A percentile compares a stretch with the other conserved stretches of the same genome.
Conservation (phyloP, 1,139 yeast species). For the Zygoascus hellenicus region DNA sequence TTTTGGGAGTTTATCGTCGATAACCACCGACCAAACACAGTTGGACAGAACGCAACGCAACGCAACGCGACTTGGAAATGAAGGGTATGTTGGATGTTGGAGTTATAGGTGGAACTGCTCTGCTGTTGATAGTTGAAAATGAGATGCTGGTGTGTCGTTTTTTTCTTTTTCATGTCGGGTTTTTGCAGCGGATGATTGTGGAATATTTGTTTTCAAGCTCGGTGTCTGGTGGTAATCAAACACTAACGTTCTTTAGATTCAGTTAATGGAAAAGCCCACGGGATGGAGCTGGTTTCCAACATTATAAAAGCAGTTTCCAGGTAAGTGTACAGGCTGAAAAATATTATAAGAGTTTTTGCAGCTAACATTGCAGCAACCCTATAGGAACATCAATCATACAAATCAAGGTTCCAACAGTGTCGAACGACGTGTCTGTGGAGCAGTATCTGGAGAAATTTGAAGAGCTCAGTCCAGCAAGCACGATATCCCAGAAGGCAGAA, state of each 20-base stretch:
- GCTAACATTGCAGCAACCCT: neutral
- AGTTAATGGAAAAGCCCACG: neutral
- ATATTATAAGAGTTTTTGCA: neutral
- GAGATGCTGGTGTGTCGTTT: too few relatives aligned
- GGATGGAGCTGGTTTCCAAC: slow-evolving; percentile 10
- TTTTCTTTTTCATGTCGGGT: too few relatives aligned
- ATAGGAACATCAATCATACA: slow-evolving; percentile 1
- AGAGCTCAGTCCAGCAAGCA: slow-evolving; percentile 5
- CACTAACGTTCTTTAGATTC: too few relatives aligned
- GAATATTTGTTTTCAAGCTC: too few relatives aligned
- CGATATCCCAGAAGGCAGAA: slow-evolving; percentile 16
- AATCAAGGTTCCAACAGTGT: neutral
- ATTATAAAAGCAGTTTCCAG: slow-evolving; percentile 10
- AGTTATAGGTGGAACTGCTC: too few relatives aligned
- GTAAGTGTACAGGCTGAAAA: slow-evolving; percentile 4
- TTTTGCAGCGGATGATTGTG: too few relatives aligned
- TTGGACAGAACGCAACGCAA: neutral
- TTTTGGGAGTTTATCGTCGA: too few relatives aligned
- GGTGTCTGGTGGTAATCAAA: too few relatives aligned
- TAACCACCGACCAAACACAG: too few relatives aligned
- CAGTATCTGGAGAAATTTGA: slow-evolving; percentile 11
- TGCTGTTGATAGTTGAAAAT: too few relatives aligned
- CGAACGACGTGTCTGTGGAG: neutral
- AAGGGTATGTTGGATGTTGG: too few relatives aligned
- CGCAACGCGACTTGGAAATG: slow-evolving; percentile 1